phyloP scores from a whole-genome alignment of 2,329 filamentous ascomycete species.

The Lithohypha guttulata region DNA sequence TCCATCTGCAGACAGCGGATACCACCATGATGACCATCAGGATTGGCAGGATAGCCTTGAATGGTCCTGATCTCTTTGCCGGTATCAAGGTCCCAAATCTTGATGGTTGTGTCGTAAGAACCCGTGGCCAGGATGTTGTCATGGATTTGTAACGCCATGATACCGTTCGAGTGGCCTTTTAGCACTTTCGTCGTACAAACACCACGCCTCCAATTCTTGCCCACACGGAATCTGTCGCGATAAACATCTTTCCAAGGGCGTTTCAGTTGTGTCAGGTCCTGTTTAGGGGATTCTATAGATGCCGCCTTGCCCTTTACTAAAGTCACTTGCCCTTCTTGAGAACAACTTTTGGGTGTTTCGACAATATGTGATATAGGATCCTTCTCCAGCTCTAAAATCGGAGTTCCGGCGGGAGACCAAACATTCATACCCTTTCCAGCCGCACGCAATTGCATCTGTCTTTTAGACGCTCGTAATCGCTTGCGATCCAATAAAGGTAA shows the following conservation, averaged over 20 bases:
- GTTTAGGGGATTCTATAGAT: slow-evolving; percentile 8
- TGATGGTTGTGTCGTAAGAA: slow-evolving; percentile 89
- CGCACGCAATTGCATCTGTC: slow-evolving; percentile 64
- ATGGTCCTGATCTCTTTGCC: slow-evolving; percentile 79
- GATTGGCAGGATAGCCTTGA: slow-evolving; percentile 53
- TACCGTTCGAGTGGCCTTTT: slow-evolving; percentile 76
- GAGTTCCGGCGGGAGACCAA: slow-evolving; percentile 42
- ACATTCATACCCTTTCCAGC: slow-evolving; percentile 47
- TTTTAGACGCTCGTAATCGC: slow-evolving; percentile 73
- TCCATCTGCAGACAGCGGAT: slow-evolving; percentile 90
- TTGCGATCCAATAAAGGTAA: slow-evolving; percentile 82
- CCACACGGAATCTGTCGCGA: slow-evolving; percentile 87
- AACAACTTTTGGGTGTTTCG: not conserved
- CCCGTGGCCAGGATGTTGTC: slow-evolving; percentile 87
- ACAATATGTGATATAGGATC: not conserved
- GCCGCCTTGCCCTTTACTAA: slow-evolving; percentile 8
- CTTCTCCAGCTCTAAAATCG: slow-evolving; percentile 30
- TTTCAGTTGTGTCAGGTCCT: slow-evolving; percentile 14
- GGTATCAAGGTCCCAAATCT: slow-evolving; percentile 90
- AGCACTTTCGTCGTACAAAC: slow-evolving; percentile 76
- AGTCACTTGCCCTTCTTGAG: slow-evolving; percentile 8
- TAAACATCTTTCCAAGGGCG: slow-evolving; percentile 96
- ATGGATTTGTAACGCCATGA: slow-evolving; percentile 70
- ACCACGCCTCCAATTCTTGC: slow-evolving; percentile 95
- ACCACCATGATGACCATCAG: slow-evolving; percentile 54